These are phyloP conservation scores for Nepenthes mirabilis DNA, from an alignment of 148 eudicot species.

Conservation along the genomic window DNA sequence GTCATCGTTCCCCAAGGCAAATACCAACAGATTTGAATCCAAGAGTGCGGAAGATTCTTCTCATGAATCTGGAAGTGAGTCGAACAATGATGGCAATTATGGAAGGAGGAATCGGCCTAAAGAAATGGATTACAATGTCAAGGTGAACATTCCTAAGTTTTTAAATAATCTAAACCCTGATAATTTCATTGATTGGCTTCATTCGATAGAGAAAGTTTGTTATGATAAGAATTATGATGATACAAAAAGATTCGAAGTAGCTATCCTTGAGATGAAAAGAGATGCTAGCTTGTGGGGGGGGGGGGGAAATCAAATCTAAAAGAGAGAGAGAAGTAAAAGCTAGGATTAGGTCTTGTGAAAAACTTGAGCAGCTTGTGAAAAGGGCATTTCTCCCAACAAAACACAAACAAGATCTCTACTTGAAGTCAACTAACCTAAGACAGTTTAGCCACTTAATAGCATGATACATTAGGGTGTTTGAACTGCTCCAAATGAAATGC, in stretches of 20 bases:
- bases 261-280: background rate
- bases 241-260: background rate
- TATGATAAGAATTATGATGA: background rate
- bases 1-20: background rate
- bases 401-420: background rate
- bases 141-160: background rate
- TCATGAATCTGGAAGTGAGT: background rate
- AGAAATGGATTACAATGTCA: background rate
- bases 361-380: background rate
- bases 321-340: background rate
- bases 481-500: background rate
- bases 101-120: background rate
- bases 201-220: background rate
- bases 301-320: background rate
- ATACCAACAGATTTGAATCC: background rate
- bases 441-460: background rate
- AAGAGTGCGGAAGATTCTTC: background rate
- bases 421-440: background rate
- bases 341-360: background rate
- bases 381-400: background rate
- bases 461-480: background rate
- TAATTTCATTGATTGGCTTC: background rate
- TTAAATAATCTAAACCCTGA: background rate
- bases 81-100: background rate
- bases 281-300: background rate